Conservation (phyloP, 306 rosid genomes). For the Heteromeles arbutifolia region DNA sequence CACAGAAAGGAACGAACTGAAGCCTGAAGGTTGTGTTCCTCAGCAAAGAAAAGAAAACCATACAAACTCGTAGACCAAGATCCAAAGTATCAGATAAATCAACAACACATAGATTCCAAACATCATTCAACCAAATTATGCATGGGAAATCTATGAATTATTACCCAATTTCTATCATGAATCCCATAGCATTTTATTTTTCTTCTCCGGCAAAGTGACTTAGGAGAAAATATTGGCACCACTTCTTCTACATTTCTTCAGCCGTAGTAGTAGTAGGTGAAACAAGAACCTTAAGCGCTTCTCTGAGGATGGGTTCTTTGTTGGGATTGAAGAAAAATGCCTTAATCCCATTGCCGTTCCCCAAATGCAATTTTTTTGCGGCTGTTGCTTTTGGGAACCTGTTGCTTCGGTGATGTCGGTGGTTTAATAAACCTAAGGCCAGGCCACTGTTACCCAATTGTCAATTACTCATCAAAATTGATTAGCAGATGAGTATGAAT, state of each 20-base stretch:
- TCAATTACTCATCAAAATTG: background rate
- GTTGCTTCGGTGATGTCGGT: background rate
- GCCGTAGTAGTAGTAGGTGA: background rate
- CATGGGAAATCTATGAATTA: background rate
- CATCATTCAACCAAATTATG: background rate
- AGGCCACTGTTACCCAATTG: conserved; percentile 14
- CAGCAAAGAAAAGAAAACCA: too few species aligned
- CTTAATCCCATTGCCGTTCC: conserved; percentile 24
- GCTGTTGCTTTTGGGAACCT: too few species aligned
- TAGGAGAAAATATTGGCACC: too few species aligned
- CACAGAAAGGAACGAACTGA: too few species aligned
- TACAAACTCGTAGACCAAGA: too few species aligned
- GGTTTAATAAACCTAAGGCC: conserved; percentile 4
- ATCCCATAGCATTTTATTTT: too few species aligned
- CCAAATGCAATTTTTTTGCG: background rate
- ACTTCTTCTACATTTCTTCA: too few species aligned
- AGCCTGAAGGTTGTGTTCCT: too few species aligned
- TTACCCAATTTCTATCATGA: too few species aligned
- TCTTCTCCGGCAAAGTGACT: too few species aligned
- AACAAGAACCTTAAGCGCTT: conserved; percentile 46
- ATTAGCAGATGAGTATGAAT: background rate
- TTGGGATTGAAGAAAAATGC: conserved; percentile 60
- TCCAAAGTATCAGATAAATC: too few species aligned
- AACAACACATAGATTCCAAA: too few species aligned
- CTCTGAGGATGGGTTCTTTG: conserved; percentile 53